Evolutionary conservation across 139 green algal species (phyloP).

Genomic region (Medakamo hakoo): DNA sequence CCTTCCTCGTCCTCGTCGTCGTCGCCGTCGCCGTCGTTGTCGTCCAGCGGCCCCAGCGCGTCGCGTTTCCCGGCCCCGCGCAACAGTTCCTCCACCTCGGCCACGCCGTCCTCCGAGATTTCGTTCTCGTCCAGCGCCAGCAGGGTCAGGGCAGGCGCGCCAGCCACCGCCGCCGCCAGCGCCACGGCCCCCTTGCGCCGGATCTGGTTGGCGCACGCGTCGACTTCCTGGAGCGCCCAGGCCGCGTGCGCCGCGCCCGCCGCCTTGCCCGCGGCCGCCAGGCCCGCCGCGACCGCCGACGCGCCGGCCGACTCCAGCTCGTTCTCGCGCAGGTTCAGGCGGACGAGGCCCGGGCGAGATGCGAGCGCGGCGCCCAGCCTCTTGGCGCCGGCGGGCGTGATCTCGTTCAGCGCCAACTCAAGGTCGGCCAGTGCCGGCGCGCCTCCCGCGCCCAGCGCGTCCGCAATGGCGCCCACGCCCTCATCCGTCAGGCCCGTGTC

Average conservation of each 20-base stretch:
- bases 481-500: slow-evolving; percentile 60
- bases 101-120: slow-evolving; percentile 43
- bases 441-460: slow-evolving; percentile 17
- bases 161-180: slow-evolving; percentile 23
- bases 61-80: slow-evolving; percentile 13
- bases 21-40: slow-evolving; percentile 28
- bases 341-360: slow-evolving; percentile 25
- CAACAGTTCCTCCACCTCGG: slow-evolving; percentile 19
- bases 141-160: slow-evolving; percentile 21
- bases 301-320: slow-evolving; percentile 68
- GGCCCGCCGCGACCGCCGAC: slow-evolving; percentile 20
- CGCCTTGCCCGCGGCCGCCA: slow-evolving; percentile 2
- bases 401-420: slow-evolving; percentile 69
- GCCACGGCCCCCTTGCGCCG: slow-evolving; percentile 39
- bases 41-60: slow-evolving; percentile 28
- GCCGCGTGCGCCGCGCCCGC: too few species aligned
- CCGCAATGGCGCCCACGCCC: slow-evolving; percentile 36
- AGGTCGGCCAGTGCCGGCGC: slow-evolving; percentile 37
- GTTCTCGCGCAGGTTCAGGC: slow-evolving; percentile 70
- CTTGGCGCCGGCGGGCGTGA: slow-evolving; percentile 29
- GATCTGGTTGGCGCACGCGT: slow-evolving; percentile 52
- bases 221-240: slow-evolving; percentile 15
- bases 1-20: slow-evolving; percentile 21
- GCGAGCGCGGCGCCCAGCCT: slow-evolving; percentile 35
- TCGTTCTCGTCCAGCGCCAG: slow-evolving; percentile 66